A percentile compares a stretch with the other conserved stretches of the same genome.
These are phyloP conservation scores for Mortierella sp. DNA, from an alignment of 371 early-diverging fungal species.

Conservation along the genomic window DNA sequence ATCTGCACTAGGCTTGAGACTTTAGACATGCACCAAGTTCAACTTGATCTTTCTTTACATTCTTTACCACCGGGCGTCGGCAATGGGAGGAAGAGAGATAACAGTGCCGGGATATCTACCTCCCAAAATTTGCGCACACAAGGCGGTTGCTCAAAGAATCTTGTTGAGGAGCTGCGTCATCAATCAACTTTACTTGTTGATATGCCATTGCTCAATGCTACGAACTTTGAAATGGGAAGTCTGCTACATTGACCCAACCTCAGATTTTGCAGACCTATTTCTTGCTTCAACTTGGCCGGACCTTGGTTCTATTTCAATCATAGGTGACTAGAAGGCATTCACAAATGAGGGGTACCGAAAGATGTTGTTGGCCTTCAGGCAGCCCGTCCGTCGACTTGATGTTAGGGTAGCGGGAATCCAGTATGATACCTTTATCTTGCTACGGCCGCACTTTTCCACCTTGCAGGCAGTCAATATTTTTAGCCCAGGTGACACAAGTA, in stretches of 20 bases:
- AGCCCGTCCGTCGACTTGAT: not conserved
- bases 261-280: conserved; percentile 3
- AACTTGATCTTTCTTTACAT: not conserved
- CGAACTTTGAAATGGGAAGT: conserved; percentile 3
- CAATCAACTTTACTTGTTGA: conserved; percentile 2
- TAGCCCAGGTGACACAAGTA: not conserved
- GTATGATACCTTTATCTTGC: no score
- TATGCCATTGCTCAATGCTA: conserved; percentile 11
- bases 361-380: not conserved
- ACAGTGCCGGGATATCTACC: not conserved
- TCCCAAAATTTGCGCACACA: no score
- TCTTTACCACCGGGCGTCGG: no score
- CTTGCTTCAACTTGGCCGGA: conserved; percentile 12
- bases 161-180: no score
- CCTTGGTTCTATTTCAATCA: conserved; percentile 12
- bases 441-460: not conserved
- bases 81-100: not conserved
- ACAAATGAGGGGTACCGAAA: not conserved
- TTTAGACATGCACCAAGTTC: not conserved
- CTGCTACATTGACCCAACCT: no score
- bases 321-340: not conserved
- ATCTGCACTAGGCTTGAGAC: not conserved
- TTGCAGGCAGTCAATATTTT: conserved; percentile 3
- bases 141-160: no score
- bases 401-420: no score